Conservation (phyloP, 2,329 filamentous ascomycete species). For the Alternaria metachromatica region DNA sequence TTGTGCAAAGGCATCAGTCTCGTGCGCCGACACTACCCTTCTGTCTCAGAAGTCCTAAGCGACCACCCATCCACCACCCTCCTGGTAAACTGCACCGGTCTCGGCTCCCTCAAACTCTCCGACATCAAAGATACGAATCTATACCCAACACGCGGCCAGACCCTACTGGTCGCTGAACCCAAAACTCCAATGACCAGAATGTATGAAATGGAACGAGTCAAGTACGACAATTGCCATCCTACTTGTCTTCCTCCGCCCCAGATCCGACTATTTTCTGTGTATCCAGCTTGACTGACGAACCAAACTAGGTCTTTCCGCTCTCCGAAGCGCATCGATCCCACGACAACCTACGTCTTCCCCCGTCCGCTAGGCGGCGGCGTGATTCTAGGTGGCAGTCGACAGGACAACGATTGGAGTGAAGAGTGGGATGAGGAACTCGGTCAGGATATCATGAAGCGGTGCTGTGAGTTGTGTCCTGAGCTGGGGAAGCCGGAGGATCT, state of each 20-base stretch:
- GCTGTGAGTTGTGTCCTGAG: slow-evolving; percentile 69
- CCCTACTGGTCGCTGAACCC: slow-evolving; percentile 71
- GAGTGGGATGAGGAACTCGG: slow-evolving; percentile 79
- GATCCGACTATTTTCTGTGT: not conserved
- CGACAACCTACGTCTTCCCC: slow-evolving; percentile 55
- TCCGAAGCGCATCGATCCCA: slow-evolving; percentile 51
- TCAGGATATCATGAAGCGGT: slow-evolving; percentile 80
- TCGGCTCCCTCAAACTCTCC: slow-evolving; percentile 77
- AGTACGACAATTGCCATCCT: slow-evolving; percentile 3
- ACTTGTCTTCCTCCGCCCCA: not conserved
- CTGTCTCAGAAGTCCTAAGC: slow-evolving; percentile 71
- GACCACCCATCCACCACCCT: slow-evolving; percentile 70
- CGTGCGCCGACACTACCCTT: slow-evolving; percentile 55
- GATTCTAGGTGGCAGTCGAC: slow-evolving; percentile 82
- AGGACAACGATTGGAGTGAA: slow-evolving; percentile 80
- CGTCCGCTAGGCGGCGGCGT: slow-evolving; percentile 73
- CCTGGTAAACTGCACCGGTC: slow-evolving; percentile 83
- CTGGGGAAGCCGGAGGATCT: slow-evolving; percentile 73
- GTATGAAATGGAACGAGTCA: slow-evolving; percentile 32
- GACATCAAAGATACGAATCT: slow-evolving; percentile 80
- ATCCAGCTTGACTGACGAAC: not conserved
- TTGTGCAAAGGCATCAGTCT: slow-evolving; percentile 71
- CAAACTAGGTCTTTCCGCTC: slow-evolving; percentile 46
- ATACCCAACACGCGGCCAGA: slow-evolving; percentile 78
- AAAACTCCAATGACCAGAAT: slow-evolving; percentile 49